A percentile compares a stretch with the other conserved stretches of the same genome.
Evolutionary conservation across 2,329 filamentous ascomycete genomes (phyloP).

Genomic region (Penicillium sp.): DNA sequence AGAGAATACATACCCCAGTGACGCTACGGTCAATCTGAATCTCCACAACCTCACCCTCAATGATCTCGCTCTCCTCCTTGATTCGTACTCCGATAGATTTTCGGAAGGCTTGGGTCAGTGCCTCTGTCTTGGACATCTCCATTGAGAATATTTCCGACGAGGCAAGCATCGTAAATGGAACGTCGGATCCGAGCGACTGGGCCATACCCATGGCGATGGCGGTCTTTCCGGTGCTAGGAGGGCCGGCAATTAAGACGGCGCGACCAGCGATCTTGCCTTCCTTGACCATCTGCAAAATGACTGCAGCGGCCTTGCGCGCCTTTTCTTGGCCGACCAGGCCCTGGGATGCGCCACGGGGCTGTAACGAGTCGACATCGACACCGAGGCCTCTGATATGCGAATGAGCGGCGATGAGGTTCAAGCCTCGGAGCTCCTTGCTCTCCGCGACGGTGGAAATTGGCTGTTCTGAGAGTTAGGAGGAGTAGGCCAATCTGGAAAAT

Average conservation of each 20-base stretch:
- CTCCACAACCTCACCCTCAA: slow-evolving; percentile 98
- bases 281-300: slow-evolving; percentile 98
- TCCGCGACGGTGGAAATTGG: slow-evolving; percentile 85
- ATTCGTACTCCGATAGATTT: slow-evolving; percentile 98
- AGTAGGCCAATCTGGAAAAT: neutral
- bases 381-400: slow-evolving; percentile 96
- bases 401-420: slow-evolving; percentile 97
- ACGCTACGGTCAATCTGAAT: slow-evolving; percentile 98
- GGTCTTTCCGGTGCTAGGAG: slow-evolving; percentile 96
- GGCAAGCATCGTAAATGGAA: slow-evolving; percentile 94
- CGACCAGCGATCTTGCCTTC: slow-evolving; percentile 97
- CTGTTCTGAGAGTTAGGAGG: slow-evolving; percentile 40
- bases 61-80: slow-evolving; percentile 98
- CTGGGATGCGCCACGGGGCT: slow-evolving; percentile 83
- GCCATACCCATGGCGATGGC: slow-evolving; percentile 99
- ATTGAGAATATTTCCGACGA: slow-evolving; percentile 97
- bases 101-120: slow-evolving; percentile 96
- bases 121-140: slow-evolving; percentile 99
- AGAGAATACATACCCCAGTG: slow-evolving; percentile 66
- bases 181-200: slow-evolving; percentile 89
- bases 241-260: slow-evolving; percentile 91
- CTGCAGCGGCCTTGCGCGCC: slow-evolving; percentile 91
- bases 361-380: slow-evolving; percentile 87
- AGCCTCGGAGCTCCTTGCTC: slow-evolving; percentile 90
- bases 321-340: slow-evolving; percentile 96